A percentile compares a stretch with the other conserved stretches of the same genome.
Evolutionary conservation across 73 alveolate genomes (phyloP).

Genomic region (Paramecium biaurelia): DNA sequence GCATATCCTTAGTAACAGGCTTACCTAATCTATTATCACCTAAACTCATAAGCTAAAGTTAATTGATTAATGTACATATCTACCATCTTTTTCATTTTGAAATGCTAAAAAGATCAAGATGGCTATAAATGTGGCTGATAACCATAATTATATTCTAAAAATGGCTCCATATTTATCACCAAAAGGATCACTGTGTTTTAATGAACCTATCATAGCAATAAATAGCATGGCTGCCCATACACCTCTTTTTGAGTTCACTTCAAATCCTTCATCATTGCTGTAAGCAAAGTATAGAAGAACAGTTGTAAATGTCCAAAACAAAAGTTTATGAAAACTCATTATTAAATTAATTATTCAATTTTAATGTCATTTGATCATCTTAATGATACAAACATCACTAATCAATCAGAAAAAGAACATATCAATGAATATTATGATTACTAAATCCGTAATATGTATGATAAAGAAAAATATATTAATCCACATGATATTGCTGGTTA

Average conservation of each 20-base stretch:
- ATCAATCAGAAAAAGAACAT: conserved; percentile 48
- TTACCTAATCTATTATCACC: conserved; percentile 64
- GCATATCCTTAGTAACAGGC: conserved; percentile 69
- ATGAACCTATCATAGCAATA: conserved; percentile 55
- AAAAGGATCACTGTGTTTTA: conserved; percentile 64
- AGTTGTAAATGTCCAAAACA: background rate
- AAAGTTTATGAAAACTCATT: background rate
- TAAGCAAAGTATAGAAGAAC: background rate
- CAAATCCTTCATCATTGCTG: conserved; percentile 14
- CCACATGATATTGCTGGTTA: conserved; percentile 67
- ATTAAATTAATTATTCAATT: background rate
- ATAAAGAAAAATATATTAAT: conserved; percentile 60
- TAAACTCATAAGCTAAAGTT: conserved; percentile 46
- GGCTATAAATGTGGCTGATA: conserved; percentile 55
- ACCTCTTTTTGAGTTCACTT: conserved; percentile 50
- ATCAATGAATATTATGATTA: conserved; percentile 24
- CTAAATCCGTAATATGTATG: conserved; percentile 57
- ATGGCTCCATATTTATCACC: conserved; percentile 12
- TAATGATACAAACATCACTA: background rate
- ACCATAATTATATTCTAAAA: conserved; percentile 64
- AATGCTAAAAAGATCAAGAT: conserved; percentile 67
- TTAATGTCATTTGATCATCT: conserved; percentile 42
- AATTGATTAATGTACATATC: conserved; percentile 13
- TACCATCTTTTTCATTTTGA: conserved; percentile 69
- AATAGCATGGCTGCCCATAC: conserved; percentile 50